Conservation (phyloP, 2,329 filamentous ascomycete genomes). For the Claviceps cyperi region DNA sequence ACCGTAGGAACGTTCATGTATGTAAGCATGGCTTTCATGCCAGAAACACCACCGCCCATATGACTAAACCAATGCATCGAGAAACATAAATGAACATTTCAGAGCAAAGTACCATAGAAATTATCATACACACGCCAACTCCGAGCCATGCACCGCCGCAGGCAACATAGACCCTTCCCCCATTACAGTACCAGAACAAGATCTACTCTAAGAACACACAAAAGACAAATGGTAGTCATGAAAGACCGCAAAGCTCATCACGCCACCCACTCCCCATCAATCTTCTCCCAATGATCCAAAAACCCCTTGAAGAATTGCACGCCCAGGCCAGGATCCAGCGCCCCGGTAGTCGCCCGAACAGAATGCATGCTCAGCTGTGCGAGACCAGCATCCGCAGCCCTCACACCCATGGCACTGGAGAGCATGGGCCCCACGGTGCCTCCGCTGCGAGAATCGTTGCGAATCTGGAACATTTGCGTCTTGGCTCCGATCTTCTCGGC, state of each 20-base stretch:
- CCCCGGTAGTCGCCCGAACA: slow-evolving; percentile 76
- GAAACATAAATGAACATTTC: too few species aligned
- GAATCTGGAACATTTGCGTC: slow-evolving; percentile 84
- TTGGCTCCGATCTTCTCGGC: slow-evolving; percentile 58
- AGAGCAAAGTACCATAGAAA: too few species aligned
- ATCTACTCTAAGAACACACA: background rate
- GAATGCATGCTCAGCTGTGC: slow-evolving; percentile 91
- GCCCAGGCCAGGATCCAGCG: slow-evolving; percentile 73
- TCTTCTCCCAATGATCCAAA: slow-evolving; percentile 69
- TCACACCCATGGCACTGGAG: slow-evolving; percentile 63
- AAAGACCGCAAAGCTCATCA: background rate
- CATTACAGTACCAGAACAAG: background rate
- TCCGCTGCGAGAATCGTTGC: slow-evolving; percentile 78
- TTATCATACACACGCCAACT: background rate
- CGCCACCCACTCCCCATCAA: slow-evolving; percentile 62
- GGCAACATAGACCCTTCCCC: too few species aligned
- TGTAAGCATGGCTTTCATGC: too few species aligned
- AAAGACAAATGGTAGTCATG: background rate
- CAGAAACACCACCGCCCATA: too few species aligned
- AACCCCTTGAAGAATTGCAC: slow-evolving; percentile 83
- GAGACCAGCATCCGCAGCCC: slow-evolving; percentile 76
- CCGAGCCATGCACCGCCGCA: background rate
- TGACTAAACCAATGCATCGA: too few species aligned
- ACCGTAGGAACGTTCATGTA: too few species aligned
- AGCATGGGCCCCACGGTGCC: slow-evolving; percentile 94